Evolutionary conservation across 495 filamentous ascomycete genomes (phyloP), one percentile per base, ranked within the genome.

Genomic region (Rhypophila decipiens): DNA sequence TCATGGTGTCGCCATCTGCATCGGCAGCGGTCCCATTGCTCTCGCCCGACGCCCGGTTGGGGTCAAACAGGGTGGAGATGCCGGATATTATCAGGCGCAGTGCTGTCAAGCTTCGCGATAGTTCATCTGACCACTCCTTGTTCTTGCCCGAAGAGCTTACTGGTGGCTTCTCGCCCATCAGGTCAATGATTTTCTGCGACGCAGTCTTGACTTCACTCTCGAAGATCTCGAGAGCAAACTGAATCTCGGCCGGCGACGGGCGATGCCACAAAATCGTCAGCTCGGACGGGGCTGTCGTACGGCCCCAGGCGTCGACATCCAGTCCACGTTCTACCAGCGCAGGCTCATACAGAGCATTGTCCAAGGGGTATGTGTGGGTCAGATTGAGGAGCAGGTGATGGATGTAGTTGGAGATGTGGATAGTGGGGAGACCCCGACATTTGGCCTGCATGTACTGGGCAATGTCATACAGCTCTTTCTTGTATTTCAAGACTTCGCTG

Each of bases 381-480:
- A 96, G 72, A 59, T 96, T 97, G 40, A 99, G 86, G n/a, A 99
- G 70, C n/a, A 99, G 76, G 63, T 99, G 93, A 65, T 99, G 93
- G 27, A 97, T 88, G 65, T 90, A 96, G 63, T 97, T 99, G 31
- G 89, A 95, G 43, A 97, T 84, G 62, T 97, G 94, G 22, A 96
- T 86, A 0, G 91, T 93, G 0, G 94, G 90, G 24, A 95, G 86
- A 15, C 93, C 93, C 56, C 83, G 81, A 68, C 94, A 97, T 44
- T 87, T 90, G 51, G 93, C 75, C 62, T 96, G 91, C 91, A 97
- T 96, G 63, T 90, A 96, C 42, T 84, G 70, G 18, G 93, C 90
- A 61, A 97, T 93, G 38, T 90, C 86, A 50, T 95, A 87, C 1
- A 99, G 77, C 46, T 96, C 85, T 42, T 87, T 71, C 61, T 86